A percentile compares a stretch with the other conserved stretches of the same genome.
phyloP scores from a whole-genome alignment of 495 filamentous ascomycete species.

The Chaetomium cochliodes region DNA sequence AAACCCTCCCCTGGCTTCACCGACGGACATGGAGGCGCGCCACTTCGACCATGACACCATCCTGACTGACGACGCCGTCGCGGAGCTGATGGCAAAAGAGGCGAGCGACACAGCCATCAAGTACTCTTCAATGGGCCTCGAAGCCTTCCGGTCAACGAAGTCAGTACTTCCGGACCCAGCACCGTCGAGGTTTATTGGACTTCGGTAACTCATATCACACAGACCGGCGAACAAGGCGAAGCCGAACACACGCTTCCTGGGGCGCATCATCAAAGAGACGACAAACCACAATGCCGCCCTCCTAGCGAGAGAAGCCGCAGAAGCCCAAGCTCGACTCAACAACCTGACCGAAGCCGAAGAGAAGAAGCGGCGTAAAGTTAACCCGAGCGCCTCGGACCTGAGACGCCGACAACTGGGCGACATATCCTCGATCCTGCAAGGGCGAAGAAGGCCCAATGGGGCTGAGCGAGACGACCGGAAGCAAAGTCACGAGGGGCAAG shows the following conservation, averaged over 20 bases:
- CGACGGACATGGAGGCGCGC: constrained; percentile 27
- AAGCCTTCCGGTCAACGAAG: constrained; percentile 66
- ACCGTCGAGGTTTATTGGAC: background rate
- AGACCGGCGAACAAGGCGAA: constrained; percentile 69
- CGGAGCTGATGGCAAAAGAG: constrained; percentile 68
- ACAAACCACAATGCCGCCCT: constrained; percentile 87
- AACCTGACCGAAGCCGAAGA: constrained; percentile 45
- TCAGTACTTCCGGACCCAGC: constrained; percentile 40
- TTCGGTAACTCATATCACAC: constrained; percentile 18
- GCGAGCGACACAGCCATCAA: constrained; percentile 65
- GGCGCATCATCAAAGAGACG: constrained; percentile 83
- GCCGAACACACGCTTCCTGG: constrained; percentile 86
- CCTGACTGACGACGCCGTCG: constrained; percentile 73
- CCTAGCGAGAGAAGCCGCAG: constrained; percentile 73
- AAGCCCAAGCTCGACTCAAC: constrained; percentile 49
- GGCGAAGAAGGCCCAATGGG: constrained; percentile 39
- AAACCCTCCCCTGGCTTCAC: background rate
- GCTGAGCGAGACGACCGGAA: constrained; percentile 2
- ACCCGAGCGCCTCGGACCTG: constrained; percentile 44
- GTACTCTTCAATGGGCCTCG: constrained; percentile 70
- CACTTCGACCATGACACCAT: constrained; percentile 36
- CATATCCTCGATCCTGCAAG: constrained; percentile 52
- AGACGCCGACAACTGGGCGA: constrained; percentile 52
- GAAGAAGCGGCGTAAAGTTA: constrained; percentile 40
- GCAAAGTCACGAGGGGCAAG: background rate